Base-by-base conservation (phyloP, 2,329 filamentous ascomycete genomes). In the Pseudopithomyces maydicus region DNA sequence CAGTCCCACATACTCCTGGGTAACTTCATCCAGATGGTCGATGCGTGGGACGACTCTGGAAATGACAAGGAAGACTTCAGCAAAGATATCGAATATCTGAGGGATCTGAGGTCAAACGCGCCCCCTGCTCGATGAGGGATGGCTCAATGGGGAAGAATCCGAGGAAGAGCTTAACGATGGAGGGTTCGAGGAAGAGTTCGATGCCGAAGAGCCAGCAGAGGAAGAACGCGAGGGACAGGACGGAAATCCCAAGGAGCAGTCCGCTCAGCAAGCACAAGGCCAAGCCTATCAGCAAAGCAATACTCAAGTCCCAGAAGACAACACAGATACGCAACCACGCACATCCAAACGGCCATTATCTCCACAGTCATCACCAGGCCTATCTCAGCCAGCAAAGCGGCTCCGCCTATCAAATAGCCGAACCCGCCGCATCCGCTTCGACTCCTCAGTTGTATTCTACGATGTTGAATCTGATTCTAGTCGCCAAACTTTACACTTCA, bases 1-100 rank as follows among this genome's bases (percentile, higher is more conserved):
- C 54, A 23, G 29, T 59, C 63, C 14, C 64, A 62, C 17, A 62
- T 64, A 52, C 58, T 58, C 2, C 61, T 70, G 32, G 64, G 66
- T 15, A 74, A 74, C 44, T 70, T 67, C 45, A 57, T 69, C 11
- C 66, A 72, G 52, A 57, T 54, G 14, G 43, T 43, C 45, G n/a
- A 23, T 10, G 32, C 19, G 23, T 32, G 23, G 29, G 41, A 41
- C 29, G 19, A 45, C n/a, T 35, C 36, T 39, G 49, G 44, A 10
- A 52, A 29, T 12, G 35, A 41, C 11, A 22, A 44, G 11, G 17
- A 33, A 4, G 20, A 32, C 10, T 7, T 19, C n/a, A 1, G 2
- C 33, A 29, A 14, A 20, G 15, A 20, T n/a, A 32, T 41, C 12
- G 35, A 48, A 19, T 19, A 47, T 15, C 20, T 19, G 32, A 23